Base-by-base conservation (phyloP, 371 early-diverging fungal genomes). In the Synchytrium microbalum region DNA sequence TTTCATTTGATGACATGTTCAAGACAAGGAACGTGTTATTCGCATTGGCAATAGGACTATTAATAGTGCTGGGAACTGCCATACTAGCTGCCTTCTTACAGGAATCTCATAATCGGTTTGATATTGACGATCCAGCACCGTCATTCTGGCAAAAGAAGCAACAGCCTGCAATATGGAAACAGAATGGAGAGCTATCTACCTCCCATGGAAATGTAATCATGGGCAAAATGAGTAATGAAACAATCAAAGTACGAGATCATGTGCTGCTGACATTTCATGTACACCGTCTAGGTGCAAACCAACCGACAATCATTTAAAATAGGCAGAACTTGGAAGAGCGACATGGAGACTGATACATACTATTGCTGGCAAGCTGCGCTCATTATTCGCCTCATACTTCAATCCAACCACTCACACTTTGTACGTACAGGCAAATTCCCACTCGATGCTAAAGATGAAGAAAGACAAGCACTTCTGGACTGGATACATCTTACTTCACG, bases 291-390 rank as follows among this genome's bases (percentile, higher is more conserved):
- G n/a, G n/a, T n/a, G n/a, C n/a, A n/a, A n/a, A n/a, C n/a, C n/a
- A n/a, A n/a, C n/a, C n/a, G n/a, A n/a, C n/a, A n/a, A n/a, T n/a
- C n/a, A n/a, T n/a, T n/a, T n/a, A n/a, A n/a, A n/a, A n/a, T n/a
- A 24, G 1, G 77, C 81, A 60, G 85, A 86, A 56, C 88, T 99
- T 16, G 99, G 99, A 31, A 77, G 88, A 29, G 81, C 92, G 1
- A 92, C 98, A 0, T 99, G 99, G 99, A 94, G 96, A 1, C 90
- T 98, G 65, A 77, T 99, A 51, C 99, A 99, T 75, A 97, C 98
- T 0, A 92, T 96, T 84, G 97, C 97, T 13, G 93, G 98, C 0
- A n/a, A n/a, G n/a, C n/a, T n/a, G n/a, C n/a, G n/a, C n/a, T n/a
- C n/a, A n/a, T n/a, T n/a, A n/a, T n/a, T n/a, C n/a, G n/a, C n/a